Conservation (phyloP, 805 yeast genomes). For the Torulaspora microellipsoides region DNA sequence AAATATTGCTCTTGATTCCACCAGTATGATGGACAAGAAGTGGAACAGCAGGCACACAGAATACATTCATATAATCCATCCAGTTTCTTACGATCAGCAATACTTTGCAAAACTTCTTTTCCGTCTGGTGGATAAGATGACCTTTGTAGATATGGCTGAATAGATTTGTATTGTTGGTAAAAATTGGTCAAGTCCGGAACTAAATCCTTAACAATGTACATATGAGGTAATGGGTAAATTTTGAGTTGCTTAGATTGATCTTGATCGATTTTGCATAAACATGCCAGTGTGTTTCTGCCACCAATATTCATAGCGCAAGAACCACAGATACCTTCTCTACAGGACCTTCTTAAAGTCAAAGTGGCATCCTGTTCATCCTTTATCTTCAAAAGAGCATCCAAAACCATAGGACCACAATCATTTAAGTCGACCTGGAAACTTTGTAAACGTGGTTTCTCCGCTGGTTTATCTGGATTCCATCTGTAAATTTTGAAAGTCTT, state of each 20-base stretch:
- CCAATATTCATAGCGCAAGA: slow-evolving; percentile 99
- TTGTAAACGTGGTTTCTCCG: slow-evolving; percentile 82
- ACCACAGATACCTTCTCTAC: slow-evolving; percentile 99
- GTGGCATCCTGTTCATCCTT: slow-evolving; percentile 96
- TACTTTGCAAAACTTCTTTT: slow-evolving; percentile 83
- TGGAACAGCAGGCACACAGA: slow-evolving; percentile 97
- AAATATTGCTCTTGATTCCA: slow-evolving; percentile 99
- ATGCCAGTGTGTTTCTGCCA: slow-evolving; percentile 94
- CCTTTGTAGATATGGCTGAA: slow-evolving; percentile 94
- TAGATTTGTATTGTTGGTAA: slow-evolving; percentile 97
- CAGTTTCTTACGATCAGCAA: slow-evolving; percentile 90
- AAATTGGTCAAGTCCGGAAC: slow-evolving; percentile 97
- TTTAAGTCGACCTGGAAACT: slow-evolving; percentile 80
- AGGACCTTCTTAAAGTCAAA: slow-evolving; percentile 93
- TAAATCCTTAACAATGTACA: slow-evolving; percentile 94
- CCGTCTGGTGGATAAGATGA: slow-evolving; percentile 75
- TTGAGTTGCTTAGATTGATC: slow-evolving; percentile 70
- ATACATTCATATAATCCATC: slow-evolving; percentile 98
- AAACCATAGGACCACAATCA: slow-evolving; percentile 95
- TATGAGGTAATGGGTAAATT: slow-evolving; percentile 96
- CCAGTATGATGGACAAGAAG: slow-evolving; percentile 99
- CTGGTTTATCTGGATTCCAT: slow-evolving; percentile 98
- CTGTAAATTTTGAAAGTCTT: slow-evolving; percentile 92
- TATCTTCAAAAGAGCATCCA: slow-evolving; percentile 90
- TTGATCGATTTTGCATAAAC: slow-evolving; percentile 88